Percentiles rank a stretch among this genome's conserved stretches.
phyloP scores from a whole-genome alignment of 1,284 basidiomycete species.

The Melampsora occidentalis region DNA sequence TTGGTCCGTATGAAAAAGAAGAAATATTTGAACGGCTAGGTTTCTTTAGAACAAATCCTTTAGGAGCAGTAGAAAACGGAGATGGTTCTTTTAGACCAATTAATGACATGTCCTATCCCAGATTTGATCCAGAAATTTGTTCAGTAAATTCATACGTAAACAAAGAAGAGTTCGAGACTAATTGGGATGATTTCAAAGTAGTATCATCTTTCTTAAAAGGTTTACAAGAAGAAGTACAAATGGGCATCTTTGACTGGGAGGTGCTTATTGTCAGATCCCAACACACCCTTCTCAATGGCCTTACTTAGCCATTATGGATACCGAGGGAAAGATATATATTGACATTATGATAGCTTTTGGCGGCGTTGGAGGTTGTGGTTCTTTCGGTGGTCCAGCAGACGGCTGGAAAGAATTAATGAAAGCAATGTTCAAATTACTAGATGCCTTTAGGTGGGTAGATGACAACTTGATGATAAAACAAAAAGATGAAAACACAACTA shows the following conservation, averaged over 20 bases:
- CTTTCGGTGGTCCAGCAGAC: constrained; percentile 6
- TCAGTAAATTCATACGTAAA: constrained; percentile 20
- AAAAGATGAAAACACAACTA: neutral
- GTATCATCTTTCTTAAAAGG: neutral
- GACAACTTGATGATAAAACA: neutral
- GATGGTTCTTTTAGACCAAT: too few species aligned
- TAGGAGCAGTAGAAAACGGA: too few species aligned
- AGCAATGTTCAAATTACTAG: neutral
- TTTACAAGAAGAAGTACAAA: neutral
- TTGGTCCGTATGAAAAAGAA: too few species aligned
- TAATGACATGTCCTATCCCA: too few species aligned
- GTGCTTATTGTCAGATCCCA: constrained; percentile 6
- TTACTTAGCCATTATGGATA: neutral
- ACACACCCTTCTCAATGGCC: neutral
- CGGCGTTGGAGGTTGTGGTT: constrained; percentile 4
- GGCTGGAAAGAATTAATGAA: constrained; percentile 9
- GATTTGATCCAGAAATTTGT: neutral
- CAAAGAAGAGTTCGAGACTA: too few species aligned
- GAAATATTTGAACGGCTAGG: too few species aligned
- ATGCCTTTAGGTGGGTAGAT: neutral
- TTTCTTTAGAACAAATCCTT: too few species aligned
- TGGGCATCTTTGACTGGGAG: constrained; percentile 16
- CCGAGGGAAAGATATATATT: neutral
- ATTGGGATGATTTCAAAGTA: neutral
- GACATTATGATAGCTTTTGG: neutral